Evolutionary conservation across 495 filamentous ascomycete genomes (phyloP), one percentile per base, ranked within the genome.

Genomic region (Podospora fimiseda): DNA sequence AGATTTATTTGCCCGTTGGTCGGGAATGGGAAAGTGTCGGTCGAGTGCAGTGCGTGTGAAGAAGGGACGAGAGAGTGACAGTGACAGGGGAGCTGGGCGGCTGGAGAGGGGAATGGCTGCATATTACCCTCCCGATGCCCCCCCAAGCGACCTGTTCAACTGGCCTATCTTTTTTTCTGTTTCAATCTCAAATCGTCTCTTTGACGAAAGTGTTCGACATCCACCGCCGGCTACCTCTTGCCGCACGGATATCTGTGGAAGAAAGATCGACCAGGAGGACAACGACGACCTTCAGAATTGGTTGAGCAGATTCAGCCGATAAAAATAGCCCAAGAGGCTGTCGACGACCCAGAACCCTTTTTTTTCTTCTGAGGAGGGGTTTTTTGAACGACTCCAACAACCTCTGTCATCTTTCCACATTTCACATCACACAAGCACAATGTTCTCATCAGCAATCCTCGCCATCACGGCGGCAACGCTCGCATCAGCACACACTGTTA

Each of bases 401-500:
- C 21, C 51, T 13, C 0, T 20, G 20, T 46, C 56, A n/a, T 43
- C 27, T 38, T 20, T 42, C 51, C 48, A 39, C 46, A 55, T 20
- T 42, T 36, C 56, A 19, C 47, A 21, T 41, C 18, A 11, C 27
- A 3, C 52, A 21, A 19, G 9, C 63, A 68, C 56, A 1, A 77
- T 77, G 74, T 53, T 72, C 50, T 71, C 73, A 45, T 74, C 76
- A 71, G 67, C 76, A 60, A 65, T 73, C 60, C 71, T 80, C 70
- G 65, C 70, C 27, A 50, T 79, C 50, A 62, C 74, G 56, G 61
- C 79, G 47, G 70, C 72, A 51, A 67, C 77, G 41, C 61, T 86
- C 59, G 81, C 77, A 24, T 73, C 82, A 16, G 87, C 93, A 41
- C 93, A 99, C 67, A 93, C 82, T 13, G 75, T 96, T 64, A 87